Conservation (phyloP, 495 filamentous ascomycete species). For the Lophium mytilinum region DNA sequence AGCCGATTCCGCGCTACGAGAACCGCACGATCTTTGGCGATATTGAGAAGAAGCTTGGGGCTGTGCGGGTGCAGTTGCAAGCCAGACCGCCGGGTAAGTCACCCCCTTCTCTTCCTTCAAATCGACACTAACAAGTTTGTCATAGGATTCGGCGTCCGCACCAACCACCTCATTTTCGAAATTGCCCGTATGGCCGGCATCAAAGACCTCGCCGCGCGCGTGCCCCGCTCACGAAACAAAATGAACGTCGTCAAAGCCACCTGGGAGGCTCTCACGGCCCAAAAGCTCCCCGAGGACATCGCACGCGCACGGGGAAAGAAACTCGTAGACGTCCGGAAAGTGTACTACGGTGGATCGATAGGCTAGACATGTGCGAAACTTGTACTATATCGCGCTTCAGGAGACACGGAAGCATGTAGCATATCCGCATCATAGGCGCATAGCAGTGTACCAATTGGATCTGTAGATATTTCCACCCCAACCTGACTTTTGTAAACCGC, state of each 20-base stretch:
- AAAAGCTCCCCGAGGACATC: conserved; percentile 79
- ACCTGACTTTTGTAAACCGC: background rate
- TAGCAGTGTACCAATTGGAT: background rate
- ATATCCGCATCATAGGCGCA: conserved; percentile 10
- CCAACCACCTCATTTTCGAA: conserved; percentile 84
- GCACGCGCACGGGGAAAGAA: conserved; percentile 83
- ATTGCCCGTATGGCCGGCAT: conserved; percentile 80
- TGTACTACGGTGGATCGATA: conserved; percentile 83
- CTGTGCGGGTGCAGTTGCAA: conserved; percentile 69
- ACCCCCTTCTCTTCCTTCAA: background rate
- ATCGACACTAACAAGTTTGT: background rate
- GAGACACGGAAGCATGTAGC: background rate
- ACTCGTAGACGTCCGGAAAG: conserved; percentile 89
- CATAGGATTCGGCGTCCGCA: conserved; percentile 83
- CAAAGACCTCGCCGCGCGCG: conserved; percentile 70
- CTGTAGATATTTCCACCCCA: conserved; percentile 3
- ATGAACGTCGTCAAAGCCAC: conserved; percentile 96
- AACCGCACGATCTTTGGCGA: conserved; percentile 82
- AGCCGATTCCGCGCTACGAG: conserved; percentile 82
- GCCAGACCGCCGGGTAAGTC: conserved; percentile 77
- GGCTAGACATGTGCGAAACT: conserved; percentile 9
- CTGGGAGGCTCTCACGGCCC: conserved; percentile 69
- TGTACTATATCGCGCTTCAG: background rate
- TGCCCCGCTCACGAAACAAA: conserved; percentile 73
- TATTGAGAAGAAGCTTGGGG: conserved; percentile 76